phyloP scores from a whole-genome alignment of 2,329 filamentous ascomycete species.

The Fusarium verrucosum region DNA sequence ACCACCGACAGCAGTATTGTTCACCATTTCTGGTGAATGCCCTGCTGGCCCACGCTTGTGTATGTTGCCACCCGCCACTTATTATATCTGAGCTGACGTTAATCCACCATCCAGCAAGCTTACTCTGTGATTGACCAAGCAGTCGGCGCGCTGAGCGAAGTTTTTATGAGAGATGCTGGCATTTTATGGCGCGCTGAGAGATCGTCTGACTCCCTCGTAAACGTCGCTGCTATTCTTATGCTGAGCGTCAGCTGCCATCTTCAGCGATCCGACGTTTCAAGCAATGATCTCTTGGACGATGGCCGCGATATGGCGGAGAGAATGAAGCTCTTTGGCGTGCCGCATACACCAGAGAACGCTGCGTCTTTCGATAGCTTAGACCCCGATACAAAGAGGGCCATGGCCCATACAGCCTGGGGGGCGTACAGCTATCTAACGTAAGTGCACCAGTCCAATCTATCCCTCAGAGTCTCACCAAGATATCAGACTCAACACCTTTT shows the following conservation, averaged over 20 bases:
- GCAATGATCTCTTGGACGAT: slow-evolving; percentile 13
- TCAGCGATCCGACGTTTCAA: neutral
- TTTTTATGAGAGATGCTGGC: slow-evolving; percentile 19
- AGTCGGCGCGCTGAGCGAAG: slow-evolving; percentile 4
- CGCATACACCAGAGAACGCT: slow-evolving; percentile 17
- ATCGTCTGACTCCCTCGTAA: slow-evolving; percentile 20
- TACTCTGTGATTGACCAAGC: slow-evolving; percentile 16
- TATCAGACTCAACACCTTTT: slow-evolving; percentile 16
- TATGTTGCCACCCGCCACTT: slow-evolving; percentile 30
- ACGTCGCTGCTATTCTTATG: slow-evolving; percentile 29
- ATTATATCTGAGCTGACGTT: neutral
- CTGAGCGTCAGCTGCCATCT: slow-evolving; percentile 19
- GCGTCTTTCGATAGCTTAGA: slow-evolving; percentile 6
- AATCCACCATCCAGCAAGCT: slow-evolving; percentile 15
- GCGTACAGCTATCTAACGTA: slow-evolving; percentile 29
- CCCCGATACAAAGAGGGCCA: slow-evolving; percentile 11
- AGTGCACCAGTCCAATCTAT: neutral
- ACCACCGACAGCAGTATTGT: slow-evolving; percentile 40
- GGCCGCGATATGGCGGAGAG: slow-evolving; percentile 18
- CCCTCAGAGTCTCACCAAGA: neutral
- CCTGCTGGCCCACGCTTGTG: slow-evolving; percentile 48
- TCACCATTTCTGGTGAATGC: slow-evolving; percentile 48
- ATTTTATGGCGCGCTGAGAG: slow-evolving; percentile 29
- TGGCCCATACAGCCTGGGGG: slow-evolving; percentile 14
- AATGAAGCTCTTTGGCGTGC: slow-evolving; percentile 14